Percentiles rank a stretch among this genome's conserved stretches.
phyloP scores from a whole-genome alignment of 768 basidiomycete genomes.

The Pulveroboletus sp. region DNA sequence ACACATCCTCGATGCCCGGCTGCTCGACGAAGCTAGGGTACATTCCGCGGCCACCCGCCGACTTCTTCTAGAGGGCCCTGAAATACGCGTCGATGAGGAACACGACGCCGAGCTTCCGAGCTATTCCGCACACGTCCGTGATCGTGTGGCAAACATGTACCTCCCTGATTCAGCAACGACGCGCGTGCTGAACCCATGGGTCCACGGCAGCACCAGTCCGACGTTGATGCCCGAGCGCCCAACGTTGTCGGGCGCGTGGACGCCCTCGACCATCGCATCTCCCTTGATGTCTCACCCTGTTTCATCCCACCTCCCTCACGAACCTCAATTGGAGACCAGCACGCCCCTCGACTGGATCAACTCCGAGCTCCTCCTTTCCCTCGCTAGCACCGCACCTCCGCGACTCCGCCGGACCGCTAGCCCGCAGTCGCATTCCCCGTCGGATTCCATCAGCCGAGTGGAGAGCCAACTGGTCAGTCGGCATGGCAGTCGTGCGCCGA shows the following conservation, averaged over 20 bases:
- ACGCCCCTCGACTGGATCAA: constrained; percentile 75
- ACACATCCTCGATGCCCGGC: constrained; percentile 68
- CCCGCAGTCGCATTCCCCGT: constrained; percentile 17
- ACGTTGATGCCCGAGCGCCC: constrained; percentile 20
- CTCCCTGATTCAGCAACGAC: constrained; percentile 58
- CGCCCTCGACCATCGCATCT: constrained; percentile 35
- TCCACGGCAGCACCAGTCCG: constrained; percentile 39
- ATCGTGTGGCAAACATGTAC: constrained; percentile 80
- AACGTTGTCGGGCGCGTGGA: constrained; percentile 16
- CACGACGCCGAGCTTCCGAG: constrained; percentile 79
- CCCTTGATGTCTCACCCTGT: constrained; percentile 35
- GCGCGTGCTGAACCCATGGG: constrained; percentile 64
- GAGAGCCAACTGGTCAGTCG: constrained; percentile 31
- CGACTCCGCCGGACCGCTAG: constrained; percentile 13
- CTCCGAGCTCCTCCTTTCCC: constrained; percentile 72
- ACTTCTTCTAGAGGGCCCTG: constrained; percentile 36
- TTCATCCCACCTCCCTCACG: constrained; percentile 34
- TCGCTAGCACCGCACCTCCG: constrained; percentile 38
- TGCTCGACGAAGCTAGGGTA: constrained; percentile 71
- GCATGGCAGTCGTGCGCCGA: constrained; percentile 45
- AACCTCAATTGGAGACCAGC: constrained; percentile 39
- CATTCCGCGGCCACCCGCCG: constrained; percentile 73
- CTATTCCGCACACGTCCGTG: constrained; percentile 84
- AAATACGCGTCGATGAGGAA: constrained; percentile 40
- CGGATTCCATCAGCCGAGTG: constrained; percentile 24